These are phyloP conservation scores for Neonectria punicea DNA, from an alignment of 2,329 filamentous ascomycete genomes.

Conservation along the genomic window DNA sequence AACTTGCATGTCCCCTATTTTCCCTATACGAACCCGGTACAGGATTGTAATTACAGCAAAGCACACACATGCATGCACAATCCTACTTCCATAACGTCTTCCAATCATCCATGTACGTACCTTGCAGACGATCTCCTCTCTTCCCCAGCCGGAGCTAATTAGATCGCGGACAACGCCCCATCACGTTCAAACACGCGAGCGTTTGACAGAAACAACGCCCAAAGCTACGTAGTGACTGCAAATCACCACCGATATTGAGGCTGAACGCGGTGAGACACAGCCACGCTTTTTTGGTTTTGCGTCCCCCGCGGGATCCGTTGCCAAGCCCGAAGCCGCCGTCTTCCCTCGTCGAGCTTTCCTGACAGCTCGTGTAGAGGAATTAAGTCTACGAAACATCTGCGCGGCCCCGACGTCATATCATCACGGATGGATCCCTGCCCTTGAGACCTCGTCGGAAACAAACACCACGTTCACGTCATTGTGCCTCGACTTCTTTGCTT, in stretches of 20 bases:
- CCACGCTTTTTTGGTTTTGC: not conserved
- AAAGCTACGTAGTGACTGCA: not conserved
- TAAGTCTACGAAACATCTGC: too few relatives aligned
- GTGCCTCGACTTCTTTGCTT: not conserved
- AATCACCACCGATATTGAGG: not conserved
- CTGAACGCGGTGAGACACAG: slow-evolving; percentile 1
- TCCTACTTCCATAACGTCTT: not conserved
- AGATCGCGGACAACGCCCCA: slow-evolving; percentile 13
- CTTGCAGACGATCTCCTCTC: slow-evolving; percentile 13
- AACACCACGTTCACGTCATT: not conserved
- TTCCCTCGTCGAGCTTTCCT: not conserved
- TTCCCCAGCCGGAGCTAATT: slow-evolving; percentile 4
- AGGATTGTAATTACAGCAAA: not conserved
- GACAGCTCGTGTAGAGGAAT: not conserved
- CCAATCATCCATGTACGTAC: not conserved
- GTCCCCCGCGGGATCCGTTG: not conserved
- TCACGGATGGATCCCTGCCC: too few relatives aligned
- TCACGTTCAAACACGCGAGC: slow-evolving; percentile 16
- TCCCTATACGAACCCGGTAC: slow-evolving; percentile 17
- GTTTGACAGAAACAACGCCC: slow-evolving; percentile 20
- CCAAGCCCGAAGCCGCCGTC: not conserved
- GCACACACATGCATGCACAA: slow-evolving; percentile 4
- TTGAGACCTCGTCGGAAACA: not conserved
- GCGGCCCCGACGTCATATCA: too few relatives aligned
- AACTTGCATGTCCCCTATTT: not conserved